Evolutionary conservation across 2,329 filamentous ascomycete genomes (phyloP), one percentile per base, ranked within the genome.

Genomic region (Lachnellula arida): DNA sequence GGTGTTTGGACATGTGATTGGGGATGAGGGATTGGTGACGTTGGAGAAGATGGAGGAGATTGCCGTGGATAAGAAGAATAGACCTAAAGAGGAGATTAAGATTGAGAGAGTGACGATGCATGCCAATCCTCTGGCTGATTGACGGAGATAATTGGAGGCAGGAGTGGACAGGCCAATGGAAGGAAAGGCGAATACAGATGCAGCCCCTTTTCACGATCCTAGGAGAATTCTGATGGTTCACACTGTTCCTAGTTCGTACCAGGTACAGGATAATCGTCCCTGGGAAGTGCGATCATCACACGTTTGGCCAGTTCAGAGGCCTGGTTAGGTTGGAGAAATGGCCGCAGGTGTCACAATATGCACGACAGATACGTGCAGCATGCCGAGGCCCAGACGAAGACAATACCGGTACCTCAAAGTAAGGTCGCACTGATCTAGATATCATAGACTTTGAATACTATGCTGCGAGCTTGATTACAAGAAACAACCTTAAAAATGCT

Each of bases 61-160:
- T 19, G 81, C 85, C 60, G 82, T 92, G 48, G 90, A 94, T 72
- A 88, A 85, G 75, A 94, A 93, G 78, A 85, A 80, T 65, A 76
- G 89, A 49, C 89, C 89, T 0, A 85, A 84, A 72, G 80, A 87
- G 68, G 76, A 78, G 55, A 76, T 88, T 25, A 75, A 76, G 61
- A 90, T 94, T 55, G 81, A 89, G 66, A 79, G 73, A 8, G 79
- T 92, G 23, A 88, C 85, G 1, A 80, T 93, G 2, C 89, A 93
- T 71, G 89, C 89, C 17, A 94, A 94, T 65, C 89, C 89, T 1
- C 68, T 93, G 60, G 89, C 89, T 4, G 81, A 71, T 22, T 84
- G 62, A 67, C 25, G 15, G 15, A 32, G 9, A 32, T 11, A 11
- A 32, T 11, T 9, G 22, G 6, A 23, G 11, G 19, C 17, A 44